Conservation (phyloP, 805 yeast species). For the Nakazawaea wyomingensis region DNA sequence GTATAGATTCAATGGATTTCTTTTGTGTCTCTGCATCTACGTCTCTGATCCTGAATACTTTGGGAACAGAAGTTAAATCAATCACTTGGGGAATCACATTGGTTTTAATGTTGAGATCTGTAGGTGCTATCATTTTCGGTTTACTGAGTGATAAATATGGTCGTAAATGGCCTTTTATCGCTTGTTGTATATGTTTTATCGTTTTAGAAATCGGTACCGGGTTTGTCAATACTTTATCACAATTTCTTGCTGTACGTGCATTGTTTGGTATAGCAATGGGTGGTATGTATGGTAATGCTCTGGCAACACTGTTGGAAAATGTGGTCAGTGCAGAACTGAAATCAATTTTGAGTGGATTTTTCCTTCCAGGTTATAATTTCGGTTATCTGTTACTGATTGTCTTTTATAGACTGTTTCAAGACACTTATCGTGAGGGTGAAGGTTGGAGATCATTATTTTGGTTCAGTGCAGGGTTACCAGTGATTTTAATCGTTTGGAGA, state of each 20-base stretch:
- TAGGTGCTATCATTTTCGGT: conserved; percentile 50
- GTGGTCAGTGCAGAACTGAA: conserved; percentile 36
- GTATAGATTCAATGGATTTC: conserved; percentile 51
- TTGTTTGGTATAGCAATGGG: conserved; percentile 51
- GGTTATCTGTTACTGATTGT: conserved; percentile 53
- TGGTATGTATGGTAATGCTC: conserved; percentile 37
- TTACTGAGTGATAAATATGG: conserved; percentile 45
- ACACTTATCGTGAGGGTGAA: conserved; percentile 36
- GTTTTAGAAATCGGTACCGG: conserved; percentile 50
- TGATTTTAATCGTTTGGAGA: conserved; percentile 55
- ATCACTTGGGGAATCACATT: conserved; percentile 42
- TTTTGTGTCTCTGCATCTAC: conserved; percentile 43
- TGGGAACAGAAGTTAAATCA: conserved; percentile 32
- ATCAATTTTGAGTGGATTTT: conserved; percentile 50
- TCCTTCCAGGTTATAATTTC: conserved; percentile 66
- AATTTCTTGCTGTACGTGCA: conserved; percentile 50
- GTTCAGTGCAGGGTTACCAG: conserved; percentile 68
- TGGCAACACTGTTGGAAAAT: conserved; percentile 39
- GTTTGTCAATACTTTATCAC: conserved; percentile 41
- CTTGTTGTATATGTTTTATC: conserved; percentile 33
- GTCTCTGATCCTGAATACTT: conserved; percentile 33
- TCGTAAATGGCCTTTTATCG: conserved; percentile 43
- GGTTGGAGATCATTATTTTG: conserved; percentile 71
- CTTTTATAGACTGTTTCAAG: conserved; percentile 48
- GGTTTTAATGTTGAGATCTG: conserved; percentile 53